A percentile compares a stretch with the other conserved stretches of the same genome.
These are phyloP conservation scores for Thermomyces lanuginosus DNA, from an alignment of 2,329 filamentous ascomycete species.

Conservation along the genomic window DNA sequence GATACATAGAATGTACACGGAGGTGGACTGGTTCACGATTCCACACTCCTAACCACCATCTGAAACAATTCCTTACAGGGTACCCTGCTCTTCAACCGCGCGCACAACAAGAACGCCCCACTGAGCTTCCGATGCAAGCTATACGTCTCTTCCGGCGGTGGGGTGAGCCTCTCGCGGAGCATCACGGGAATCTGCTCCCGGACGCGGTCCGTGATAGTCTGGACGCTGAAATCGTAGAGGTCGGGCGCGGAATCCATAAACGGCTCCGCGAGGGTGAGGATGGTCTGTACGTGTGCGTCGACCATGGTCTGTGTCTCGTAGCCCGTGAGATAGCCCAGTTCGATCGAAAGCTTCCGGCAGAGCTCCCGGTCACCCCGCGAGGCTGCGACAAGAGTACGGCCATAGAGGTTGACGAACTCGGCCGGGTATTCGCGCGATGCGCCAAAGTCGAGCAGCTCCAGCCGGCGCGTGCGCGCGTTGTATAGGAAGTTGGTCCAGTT, in stretches of 20 bases:
- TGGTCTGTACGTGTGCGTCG: conserved; percentile 73
- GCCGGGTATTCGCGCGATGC: conserved; percentile 73
- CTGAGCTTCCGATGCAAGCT: conserved; percentile 87
- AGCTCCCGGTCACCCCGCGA: conserved; percentile 48
- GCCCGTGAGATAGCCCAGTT: conserved; percentile 82
- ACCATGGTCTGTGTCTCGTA: conserved; percentile 74
- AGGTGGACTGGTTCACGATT: conserved; percentile 9
- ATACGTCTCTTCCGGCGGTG: conserved; percentile 95
- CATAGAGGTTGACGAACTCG: conserved; percentile 64
- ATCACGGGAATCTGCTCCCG: conserved; percentile 79
- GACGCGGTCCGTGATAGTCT: conserved; percentile 93
- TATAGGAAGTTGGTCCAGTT: conserved; percentile 99
- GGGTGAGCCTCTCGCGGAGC: conserved; percentile 72
- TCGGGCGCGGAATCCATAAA: conserved; percentile 62
- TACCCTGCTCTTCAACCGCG: conserved; percentile 67
- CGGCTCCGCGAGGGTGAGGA: conserved; percentile 82
- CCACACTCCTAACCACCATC: conserved; percentile 17
- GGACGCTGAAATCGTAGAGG: conserved; percentile 79
- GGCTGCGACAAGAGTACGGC: conserved; percentile 64
- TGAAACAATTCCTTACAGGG: conserved; percentile 63
- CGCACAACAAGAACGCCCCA: conserved; percentile 85
- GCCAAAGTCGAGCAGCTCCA: conserved; percentile 91
- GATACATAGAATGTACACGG: too few relatives aligned
- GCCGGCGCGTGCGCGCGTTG: conserved; percentile 51
- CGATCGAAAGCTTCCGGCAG: conserved; percentile 52